These are phyloP conservation scores for Luffa acutangula DNA, from an alignment of 306 rosid genomes.

Conservation along the genomic window DNA sequence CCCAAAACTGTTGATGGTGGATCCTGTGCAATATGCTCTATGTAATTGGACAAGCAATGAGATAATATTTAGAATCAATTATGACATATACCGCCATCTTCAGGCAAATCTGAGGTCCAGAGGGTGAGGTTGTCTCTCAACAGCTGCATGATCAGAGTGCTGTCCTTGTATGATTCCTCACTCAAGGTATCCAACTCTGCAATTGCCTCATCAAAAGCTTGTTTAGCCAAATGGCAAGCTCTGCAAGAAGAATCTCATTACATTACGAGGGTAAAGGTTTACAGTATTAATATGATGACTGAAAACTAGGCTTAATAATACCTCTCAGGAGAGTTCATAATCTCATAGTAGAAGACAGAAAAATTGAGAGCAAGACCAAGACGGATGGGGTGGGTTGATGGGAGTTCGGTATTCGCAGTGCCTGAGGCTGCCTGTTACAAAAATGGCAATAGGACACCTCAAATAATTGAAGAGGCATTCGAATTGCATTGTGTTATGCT, in stretches of 20 bases:
- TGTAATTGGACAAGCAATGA: not conserved
- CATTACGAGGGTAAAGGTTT: not conserved
- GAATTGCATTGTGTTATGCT: too few species aligned
- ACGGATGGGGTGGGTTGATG: slow-evolving; percentile 69
- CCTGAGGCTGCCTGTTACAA: slow-evolving; percentile 52
- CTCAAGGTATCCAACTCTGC: slow-evolving; percentile 77
- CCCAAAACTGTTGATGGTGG: not conserved
- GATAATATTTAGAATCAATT: not conserved
- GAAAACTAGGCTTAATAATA: slow-evolving; percentile 1
- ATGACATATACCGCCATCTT: slow-evolving; percentile 50
- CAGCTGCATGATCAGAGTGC: slow-evolving; percentile 75
- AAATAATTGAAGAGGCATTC: slow-evolving; percentile 9
- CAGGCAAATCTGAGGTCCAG: slow-evolving; percentile 81
- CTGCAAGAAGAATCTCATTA: slow-evolving; percentile 23
- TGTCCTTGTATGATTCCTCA: slow-evolving; percentile 74
- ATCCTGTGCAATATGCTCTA: not conserved
- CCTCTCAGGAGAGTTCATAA: slow-evolving; percentile 77
- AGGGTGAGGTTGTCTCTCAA: slow-evolving; percentile 73
- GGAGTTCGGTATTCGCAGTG: slow-evolving; percentile 58
- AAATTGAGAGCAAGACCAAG: slow-evolving; percentile 76
- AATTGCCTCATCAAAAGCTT: slow-evolving; percentile 74
- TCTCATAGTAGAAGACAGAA: slow-evolving; percentile 74
- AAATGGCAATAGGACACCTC: slow-evolving; percentile 14
- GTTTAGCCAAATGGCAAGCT: slow-evolving; percentile 78
- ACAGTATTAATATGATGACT: not conserved